A percentile compares a stretch with the other conserved stretches of the same genome.
phyloP scores from a whole-genome alignment of 192 early-diverging fungal genomes.

The Podila epicladia region DNA sequence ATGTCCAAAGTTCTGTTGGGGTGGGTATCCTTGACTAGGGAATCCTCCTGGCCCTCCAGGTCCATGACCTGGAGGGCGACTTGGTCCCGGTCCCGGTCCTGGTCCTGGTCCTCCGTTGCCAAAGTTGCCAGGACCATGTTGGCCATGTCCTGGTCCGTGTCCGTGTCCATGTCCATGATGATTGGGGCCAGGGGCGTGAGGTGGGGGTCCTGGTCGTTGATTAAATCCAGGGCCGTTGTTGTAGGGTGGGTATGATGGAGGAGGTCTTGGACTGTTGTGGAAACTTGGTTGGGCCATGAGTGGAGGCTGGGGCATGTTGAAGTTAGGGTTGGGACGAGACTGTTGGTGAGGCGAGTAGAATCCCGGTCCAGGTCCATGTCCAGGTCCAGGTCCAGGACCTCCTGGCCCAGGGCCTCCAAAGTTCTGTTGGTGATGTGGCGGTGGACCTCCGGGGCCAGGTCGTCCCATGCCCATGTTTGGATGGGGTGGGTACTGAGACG shows the following conservation, averaged over 20 bases:
- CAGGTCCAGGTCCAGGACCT: background rate
- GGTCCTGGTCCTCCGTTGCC: constrained; percentile 19
- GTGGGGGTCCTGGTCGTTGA: background rate
- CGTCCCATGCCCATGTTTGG: constrained; percentile 6
- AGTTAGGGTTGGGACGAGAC: constrained; percentile 1
- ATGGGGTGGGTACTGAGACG: background rate
- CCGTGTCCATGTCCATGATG: background rate
- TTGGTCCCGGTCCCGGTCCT: constrained; percentile 21
- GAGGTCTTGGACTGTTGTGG: constrained; percentile 4
- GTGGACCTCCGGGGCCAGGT: constrained; percentile 12
- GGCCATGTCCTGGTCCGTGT: constrained; percentile 10
- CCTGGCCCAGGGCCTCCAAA: constrained; percentile 1
- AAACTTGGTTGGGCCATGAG: constrained; percentile 20
- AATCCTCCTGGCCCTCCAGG: constrained; percentile 8
- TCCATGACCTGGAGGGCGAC: constrained; percentile 8
- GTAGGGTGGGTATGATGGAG: constrained; percentile 12
- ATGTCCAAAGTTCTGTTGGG: constrained; percentile 19
- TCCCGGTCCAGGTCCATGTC: background rate
- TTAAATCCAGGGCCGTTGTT: constrained; percentile 24
- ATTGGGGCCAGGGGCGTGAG: background rate
- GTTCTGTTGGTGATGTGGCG: constrained; percentile 23
- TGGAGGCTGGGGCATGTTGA: constrained; percentile 7
- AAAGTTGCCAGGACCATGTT: background rate
- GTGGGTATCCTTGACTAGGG: constrained; percentile 14
- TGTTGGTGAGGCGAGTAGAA: background rate